Evolutionary conservation across 257 asterid species (phyloP), one percentile per base, ranked within the genome.

Genomic region (Coffea eugenioides): DNA sequence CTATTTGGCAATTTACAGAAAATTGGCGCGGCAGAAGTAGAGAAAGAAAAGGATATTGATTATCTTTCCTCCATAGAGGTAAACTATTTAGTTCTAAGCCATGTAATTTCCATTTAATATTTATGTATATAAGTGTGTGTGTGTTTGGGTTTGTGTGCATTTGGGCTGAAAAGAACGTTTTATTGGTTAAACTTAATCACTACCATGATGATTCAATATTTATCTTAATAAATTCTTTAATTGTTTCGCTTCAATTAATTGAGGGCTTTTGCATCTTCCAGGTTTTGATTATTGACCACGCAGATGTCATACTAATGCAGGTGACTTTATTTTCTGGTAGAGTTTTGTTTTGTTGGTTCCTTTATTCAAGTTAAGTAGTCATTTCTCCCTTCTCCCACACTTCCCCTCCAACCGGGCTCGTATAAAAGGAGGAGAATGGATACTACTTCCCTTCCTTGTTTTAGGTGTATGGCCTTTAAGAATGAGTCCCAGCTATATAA

Each of bases 11-110:
- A 70, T 51, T 75, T 20, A 79, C 91, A 95, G 99, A 95, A 95
- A 95, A 92, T 95, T 71, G 96, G 92, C 83, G 96, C 91, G 84
- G 92, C 97, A 45, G 98, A 92, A 85, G 86, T 62, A 39, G 88
- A 76, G 43, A 93, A 91, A 81, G 99, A 90, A 74, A 93, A 93
- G 80, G 97, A 95, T 84, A 89, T 93, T n/a, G 98, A 95, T 90
- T 95, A 91, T 90, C 96, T 95, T 83, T 95, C 99, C 76, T 95
- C 99, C 7, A 89, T 95, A 79, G 99, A 95, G 93, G 99, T 95
- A 84, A 80, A 79, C 69, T 79, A 31, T 23, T 68, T 56, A 70
- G 36, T 77, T 65, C 81, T 69, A 20, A 52, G 46, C n/a, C 25
- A 23, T 27, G 31, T 54, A 48, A 34, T 10, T 73, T 54, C 14